phyloP scores from a whole-genome alignment of 2,329 filamentous ascomycete genomes.

The Sporothrix curviconia region DNA sequence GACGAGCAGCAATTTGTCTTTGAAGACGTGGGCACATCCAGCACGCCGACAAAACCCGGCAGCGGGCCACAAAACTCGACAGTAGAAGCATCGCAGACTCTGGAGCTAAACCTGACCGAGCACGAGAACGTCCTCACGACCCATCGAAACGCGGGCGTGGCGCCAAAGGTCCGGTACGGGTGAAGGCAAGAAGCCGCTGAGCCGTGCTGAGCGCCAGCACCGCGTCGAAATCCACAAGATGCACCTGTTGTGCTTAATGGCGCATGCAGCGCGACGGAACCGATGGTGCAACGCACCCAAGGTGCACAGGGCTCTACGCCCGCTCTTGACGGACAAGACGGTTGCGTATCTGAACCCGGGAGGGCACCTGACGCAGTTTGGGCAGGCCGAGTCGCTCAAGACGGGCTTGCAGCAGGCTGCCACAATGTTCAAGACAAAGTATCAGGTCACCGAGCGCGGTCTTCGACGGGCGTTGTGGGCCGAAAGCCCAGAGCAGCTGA shows the following conservation, averaged over 20 bases:
- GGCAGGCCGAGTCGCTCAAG: conserved; percentile 67
- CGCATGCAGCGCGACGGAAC: conserved; percentile 72
- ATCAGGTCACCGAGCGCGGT: conserved; percentile 64
- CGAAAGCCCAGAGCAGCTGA: conserved; percentile 55
- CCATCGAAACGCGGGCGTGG: conserved; percentile 22
- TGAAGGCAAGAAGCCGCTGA: conserved; percentile 47
- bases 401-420: conserved; percentile 67
- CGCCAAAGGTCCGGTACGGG: conserved; percentile 28
- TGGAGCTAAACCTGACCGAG: conserved; percentile 49
- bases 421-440: conserved; percentile 62
- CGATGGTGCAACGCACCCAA: conserved; percentile 76
- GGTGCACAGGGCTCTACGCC: conserved; percentile 60
- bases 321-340: conserved; percentile 60
- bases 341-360: conserved; percentile 63
- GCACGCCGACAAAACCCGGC: neutral
- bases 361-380: conserved; percentile 60
- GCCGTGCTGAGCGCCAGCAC: conserved; percentile 44
- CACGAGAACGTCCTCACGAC: conserved; percentile 32
- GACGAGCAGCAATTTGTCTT: conserved; percentile 14
- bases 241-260: conserved; percentile 76
- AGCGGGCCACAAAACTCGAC: neutral
- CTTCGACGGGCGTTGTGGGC: conserved; percentile 69
- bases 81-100: conserved; percentile 22
- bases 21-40: conserved; percentile 9
- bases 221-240: conserved; percentile 77